Conservation (phyloP, 768 basidiomycete genomes). For the Mycena olivaceomarginata region DNA sequence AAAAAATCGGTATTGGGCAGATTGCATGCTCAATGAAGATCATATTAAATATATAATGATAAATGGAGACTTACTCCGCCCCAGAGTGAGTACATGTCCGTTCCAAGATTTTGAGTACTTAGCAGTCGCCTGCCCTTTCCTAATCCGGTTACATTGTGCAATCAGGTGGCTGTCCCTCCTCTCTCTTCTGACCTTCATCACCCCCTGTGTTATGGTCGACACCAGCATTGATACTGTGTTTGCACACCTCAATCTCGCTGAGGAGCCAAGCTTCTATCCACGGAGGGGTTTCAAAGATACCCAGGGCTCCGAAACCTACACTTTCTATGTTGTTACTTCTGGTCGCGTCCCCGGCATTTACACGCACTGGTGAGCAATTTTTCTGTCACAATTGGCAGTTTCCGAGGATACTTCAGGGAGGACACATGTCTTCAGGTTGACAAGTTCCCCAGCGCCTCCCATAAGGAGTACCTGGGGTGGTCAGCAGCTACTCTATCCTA, state of each 20-base stretch:
- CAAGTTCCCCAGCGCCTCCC: background rate
- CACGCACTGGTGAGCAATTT: background rate
- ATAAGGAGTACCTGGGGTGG: background rate
- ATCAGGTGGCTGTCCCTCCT: too few species aligned
- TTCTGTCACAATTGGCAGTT: background rate
- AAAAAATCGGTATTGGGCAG: too few species aligned
- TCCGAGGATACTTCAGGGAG: background rate
- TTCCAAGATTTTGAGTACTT: too few species aligned
- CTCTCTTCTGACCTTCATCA: background rate
- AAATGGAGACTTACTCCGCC: too few species aligned
- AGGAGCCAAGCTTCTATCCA: background rate
- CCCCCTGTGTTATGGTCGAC: background rate
- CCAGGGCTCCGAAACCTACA: background rate
- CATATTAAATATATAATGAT: too few species aligned
- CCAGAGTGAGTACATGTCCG: too few species aligned
- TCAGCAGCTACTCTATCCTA: background rate
- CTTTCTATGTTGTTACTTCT: background rate
- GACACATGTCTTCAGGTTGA: background rate
- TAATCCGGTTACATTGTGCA: too few species aligned
- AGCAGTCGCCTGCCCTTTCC: too few species aligned
- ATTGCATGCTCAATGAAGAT: too few species aligned
- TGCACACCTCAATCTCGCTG: background rate
- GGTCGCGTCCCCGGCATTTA: background rate
- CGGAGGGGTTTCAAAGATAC: background rate
- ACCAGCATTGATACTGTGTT: background rate